Evolutionary conservation across 164 flowering plant species (phyloP), one percentile per base, ranked within the genome.

Genomic region (Aristolochia contorta): DNA sequence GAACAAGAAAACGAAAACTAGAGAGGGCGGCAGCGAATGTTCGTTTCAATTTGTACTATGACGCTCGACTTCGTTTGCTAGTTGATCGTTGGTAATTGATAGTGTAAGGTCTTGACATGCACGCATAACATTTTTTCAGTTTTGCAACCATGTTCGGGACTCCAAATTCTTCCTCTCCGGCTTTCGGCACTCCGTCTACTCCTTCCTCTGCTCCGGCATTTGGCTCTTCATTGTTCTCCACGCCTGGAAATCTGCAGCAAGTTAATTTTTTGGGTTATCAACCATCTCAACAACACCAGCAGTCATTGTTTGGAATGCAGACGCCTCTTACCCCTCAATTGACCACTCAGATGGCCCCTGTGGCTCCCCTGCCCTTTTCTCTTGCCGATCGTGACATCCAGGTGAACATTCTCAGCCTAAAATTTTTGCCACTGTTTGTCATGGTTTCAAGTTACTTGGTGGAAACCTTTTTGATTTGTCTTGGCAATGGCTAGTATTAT

Each of bases 261-360:
- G 57, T 47, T 18, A 22, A 58, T 27, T 58, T 25, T 8, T 52
- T 46, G 43, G 43, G 43, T 37, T 37, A 56, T 18, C 71, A 52
- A 30, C 70, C 55, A 16, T 70, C 59, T 37, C 79, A 67, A 45
- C 81, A 66, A 21, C 82, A 71, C 24, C 79, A 75, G 25, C 82
- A 72, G 60, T 54, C 79, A 2, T 71, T 82, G 21, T 58, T 65
- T 47, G 81, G 87, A 53, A 25, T 54, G 81, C 79, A 3, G 76
- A 70, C 30, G 41, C 43, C 57, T 47, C 62, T 53, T 41, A 51
- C 78, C 4, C 73, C 70, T 62, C 60, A 90, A 70, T 58, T 90
- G 67, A 88, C 92, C 4, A 93, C 99, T 75, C 99, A 93, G 72
- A 90, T 93, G 99, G 97, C 95, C 25, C 95, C 97, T 16, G 91